Conservation (phyloP, 495 filamentous ascomycete species). For the Aspergillus leporis region DNA sequence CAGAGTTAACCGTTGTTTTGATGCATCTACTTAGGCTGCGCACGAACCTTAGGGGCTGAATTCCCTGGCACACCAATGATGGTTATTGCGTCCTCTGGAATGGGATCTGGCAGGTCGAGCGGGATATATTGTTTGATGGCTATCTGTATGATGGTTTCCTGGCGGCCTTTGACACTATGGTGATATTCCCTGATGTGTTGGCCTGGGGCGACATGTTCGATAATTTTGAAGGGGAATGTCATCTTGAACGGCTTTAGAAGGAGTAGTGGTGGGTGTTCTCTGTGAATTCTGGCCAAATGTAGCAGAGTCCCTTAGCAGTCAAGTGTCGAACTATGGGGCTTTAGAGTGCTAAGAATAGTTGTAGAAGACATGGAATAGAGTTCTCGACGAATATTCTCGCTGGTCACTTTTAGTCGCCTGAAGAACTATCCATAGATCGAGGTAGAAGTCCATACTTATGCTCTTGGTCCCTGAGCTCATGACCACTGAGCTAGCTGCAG, state of each 20-base stretch:
- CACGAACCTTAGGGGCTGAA: slow-evolving; percentile 32
- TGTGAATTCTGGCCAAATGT: too few relatives aligned
- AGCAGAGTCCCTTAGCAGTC: too few relatives aligned
- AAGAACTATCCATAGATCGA: too few relatives aligned
- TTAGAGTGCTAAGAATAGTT: too few relatives aligned
- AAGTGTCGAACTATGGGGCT: too few relatives aligned
- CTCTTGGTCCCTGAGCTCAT: too few relatives aligned
- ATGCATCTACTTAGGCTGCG: not conserved
- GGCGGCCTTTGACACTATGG: slow-evolving; percentile 43
- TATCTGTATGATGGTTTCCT: slow-evolving; percentile 54
- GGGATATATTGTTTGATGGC: slow-evolving; percentile 72
- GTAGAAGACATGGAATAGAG: too few relatives aligned
- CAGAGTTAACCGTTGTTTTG: not conserved
- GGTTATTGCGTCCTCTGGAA: slow-evolving; percentile 60
- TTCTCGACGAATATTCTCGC: too few relatives aligned
- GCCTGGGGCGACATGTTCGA: slow-evolving; percentile 50
- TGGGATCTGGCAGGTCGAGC: slow-evolving; percentile 50
- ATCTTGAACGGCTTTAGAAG: not conserved
- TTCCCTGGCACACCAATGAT: slow-evolving; percentile 70
- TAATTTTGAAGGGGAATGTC: slow-evolving; percentile 29
- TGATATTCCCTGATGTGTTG: slow-evolving; percentile 62
- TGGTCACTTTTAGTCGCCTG: too few relatives aligned
- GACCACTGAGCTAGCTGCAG: too few relatives aligned
- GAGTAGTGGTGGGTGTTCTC: too few relatives aligned
- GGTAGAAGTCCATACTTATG: too few relatives aligned